These are phyloP conservation scores for Solanum neorickii DNA, from an alignment of 257 asterid species.

Conservation along the genomic window DNA sequence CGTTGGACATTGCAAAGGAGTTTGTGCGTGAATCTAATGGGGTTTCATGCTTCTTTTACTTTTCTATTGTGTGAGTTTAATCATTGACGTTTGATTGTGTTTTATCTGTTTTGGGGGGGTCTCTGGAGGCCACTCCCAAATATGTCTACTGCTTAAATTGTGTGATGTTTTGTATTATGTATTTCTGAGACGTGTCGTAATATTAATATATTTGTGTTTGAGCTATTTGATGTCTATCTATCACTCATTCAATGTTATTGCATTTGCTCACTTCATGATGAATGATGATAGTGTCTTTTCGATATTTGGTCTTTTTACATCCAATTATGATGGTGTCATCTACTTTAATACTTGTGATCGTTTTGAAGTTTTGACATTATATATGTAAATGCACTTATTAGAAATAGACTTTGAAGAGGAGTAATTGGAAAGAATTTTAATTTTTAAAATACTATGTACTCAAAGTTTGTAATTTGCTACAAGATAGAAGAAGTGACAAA, in stretches of 20 bases:
- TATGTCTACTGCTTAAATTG: neutral
- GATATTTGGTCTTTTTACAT: no score
- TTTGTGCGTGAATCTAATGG: constrained; percentile 73
- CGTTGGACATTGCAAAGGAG: constrained; percentile 19
- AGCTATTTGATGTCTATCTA: neutral
- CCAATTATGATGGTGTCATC: no score
- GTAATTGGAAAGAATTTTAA: no score
- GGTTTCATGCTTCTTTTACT: neutral
- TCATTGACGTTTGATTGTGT: neutral
- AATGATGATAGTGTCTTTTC: no score
- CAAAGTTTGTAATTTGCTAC: no score
- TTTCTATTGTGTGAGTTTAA: neutral
- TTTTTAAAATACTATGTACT: no score
- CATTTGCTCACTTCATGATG: neutral
- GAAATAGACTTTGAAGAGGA: no score
- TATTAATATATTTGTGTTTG: neutral
- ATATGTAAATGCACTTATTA: no score
- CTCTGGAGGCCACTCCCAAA: neutral
- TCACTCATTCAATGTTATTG: neutral
- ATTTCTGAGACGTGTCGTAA: neutral
- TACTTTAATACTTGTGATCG: no score
- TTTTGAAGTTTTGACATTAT: no score
- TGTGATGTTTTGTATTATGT: neutral
- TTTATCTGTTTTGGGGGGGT: neutral
- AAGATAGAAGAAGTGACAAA: no score